Evolutionary conservation across 2,329 filamentous ascomycete species (phyloP).

Genomic region (Aspergillus persii): DNA sequence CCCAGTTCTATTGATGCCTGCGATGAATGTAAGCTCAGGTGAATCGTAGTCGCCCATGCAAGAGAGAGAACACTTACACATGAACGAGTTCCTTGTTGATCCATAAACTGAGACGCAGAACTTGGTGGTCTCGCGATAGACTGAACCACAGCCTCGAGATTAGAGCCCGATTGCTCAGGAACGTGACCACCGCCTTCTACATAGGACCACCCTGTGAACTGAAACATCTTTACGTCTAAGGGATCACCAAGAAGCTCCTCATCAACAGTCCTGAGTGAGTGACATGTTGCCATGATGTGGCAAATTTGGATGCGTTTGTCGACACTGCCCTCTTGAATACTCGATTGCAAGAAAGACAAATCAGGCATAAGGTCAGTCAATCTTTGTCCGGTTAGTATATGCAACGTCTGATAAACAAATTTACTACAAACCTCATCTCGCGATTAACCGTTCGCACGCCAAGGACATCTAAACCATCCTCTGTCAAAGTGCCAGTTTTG

Average conservation of each 20-base stretch:
- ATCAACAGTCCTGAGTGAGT: slow-evolving; percentile 83
- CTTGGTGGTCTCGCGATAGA: slow-evolving; percentile 81
- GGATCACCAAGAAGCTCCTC: slow-evolving; percentile 89
- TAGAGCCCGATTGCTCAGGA: slow-evolving; percentile 63
- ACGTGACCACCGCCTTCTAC: slow-evolving; percentile 76
- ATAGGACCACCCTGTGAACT: slow-evolving; percentile 90
- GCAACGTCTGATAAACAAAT: neutral
- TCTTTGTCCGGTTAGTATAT: slow-evolving; percentile 2
- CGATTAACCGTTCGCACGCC: slow-evolving; percentile 77
- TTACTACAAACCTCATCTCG: slow-evolving; percentile 43
- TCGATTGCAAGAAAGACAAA: slow-evolving; percentile 51
- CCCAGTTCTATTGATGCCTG: slow-evolving; percentile 71
- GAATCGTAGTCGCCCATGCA: neutral
- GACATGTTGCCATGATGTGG: slow-evolving; percentile 96
- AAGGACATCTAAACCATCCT: slow-evolving; percentile 91
- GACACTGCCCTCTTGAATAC: slow-evolving; percentile 60
- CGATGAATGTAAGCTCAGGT: slow-evolving; percentile 1
- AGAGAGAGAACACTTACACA: slow-evolving; percentile 16
- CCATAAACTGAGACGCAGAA: slow-evolving; percentile 51
- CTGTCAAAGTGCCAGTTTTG: slow-evolving; percentile 96
- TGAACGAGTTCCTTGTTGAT: slow-evolving; percentile 26
- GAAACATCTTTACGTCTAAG: slow-evolving; percentile 96
- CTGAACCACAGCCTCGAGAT: slow-evolving; percentile 71
- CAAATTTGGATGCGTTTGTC: slow-evolving; percentile 68
- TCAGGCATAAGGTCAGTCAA: slow-evolving; percentile 61